Conservation (phyloP, 179 eudicot genomes). For the Kewa caespitosa region DNA sequence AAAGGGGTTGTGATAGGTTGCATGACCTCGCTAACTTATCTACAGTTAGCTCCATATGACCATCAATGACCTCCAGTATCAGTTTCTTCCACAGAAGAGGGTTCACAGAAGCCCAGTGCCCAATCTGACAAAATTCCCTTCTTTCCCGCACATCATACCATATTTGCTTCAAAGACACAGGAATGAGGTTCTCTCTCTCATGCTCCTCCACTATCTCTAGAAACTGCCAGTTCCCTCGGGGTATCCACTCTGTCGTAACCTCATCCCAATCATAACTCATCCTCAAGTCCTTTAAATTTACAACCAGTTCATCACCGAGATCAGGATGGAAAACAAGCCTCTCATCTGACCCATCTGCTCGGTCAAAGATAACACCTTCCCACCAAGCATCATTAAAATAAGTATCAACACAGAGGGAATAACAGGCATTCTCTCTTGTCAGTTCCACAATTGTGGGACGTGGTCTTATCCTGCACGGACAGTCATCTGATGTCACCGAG, state of each 20-base stretch:
- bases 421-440: constrained; percentile 26
- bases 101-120: constrained; percentile 56
- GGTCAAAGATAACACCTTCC: constrained; percentile 94
- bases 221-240: constrained; percentile 72
- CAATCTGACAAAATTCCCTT: constrained; percentile 34
- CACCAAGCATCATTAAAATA: constrained; percentile 79
- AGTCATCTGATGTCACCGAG: constrained; percentile 10
- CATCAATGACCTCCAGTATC: constrained; percentile 41
- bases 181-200: constrained; percentile 41
- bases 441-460: constrained; percentile 29
- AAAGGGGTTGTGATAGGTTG: constrained; percentile 26
- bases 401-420: constrained; percentile 81
- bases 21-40: constrained; percentile 32
- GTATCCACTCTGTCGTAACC: constrained; percentile 51
- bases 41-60: constrained; percentile 36
- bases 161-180: constrained; percentile 66
- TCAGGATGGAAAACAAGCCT: constrained; percentile 84
- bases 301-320: constrained; percentile 57
- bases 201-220: constrained; percentile 54
- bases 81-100: constrained; percentile 51
- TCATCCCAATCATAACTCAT: constrained; percentile 79
- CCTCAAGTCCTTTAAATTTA: constrained; percentile 32
- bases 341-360: constrained; percentile 36
- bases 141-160: constrained; percentile 74
- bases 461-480: constrained; percentile 67